A percentile compares a stretch with the other conserved stretches of the same genome.
Evolutionary conservation across 805 yeast genomes (phyloP).

Genomic region (Zygoascus biomembranicola): DNA sequence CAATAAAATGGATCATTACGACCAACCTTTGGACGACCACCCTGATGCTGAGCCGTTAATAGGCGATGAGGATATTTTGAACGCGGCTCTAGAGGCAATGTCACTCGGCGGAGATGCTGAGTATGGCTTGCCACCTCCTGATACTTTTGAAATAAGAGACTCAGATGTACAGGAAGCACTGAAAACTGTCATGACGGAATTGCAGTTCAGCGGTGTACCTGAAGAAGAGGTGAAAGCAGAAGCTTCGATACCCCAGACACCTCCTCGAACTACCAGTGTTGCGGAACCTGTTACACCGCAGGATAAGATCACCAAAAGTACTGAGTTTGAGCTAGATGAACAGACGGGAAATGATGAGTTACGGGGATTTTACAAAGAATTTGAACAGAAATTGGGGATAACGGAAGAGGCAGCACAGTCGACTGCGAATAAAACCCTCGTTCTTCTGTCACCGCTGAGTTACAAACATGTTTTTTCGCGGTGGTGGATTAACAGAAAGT

Average conservation of each 20-base stretch:
- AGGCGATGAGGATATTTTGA: neutral
- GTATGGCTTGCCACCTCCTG: neutral
- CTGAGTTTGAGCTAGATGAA: neutral
- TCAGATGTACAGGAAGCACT: neutral
- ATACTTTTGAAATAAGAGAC: neutral
- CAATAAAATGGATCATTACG: neutral
- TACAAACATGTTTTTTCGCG: conserved; percentile 67
- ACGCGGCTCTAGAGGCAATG: neutral
- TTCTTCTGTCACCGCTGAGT: conserved; percentile 62
- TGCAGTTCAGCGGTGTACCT: neutral
- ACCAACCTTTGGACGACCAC: neutral
- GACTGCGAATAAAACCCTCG: conserved; percentile 31
- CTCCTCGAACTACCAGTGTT: neutral
- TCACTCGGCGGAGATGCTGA: neutral
- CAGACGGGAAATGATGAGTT: neutral
- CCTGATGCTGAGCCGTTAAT: neutral
- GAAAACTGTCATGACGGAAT: neutral
- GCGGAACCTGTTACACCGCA: conserved; percentile 2
- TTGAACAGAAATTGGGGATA: neutral
- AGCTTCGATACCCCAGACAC: neutral
- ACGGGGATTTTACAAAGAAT: conserved; percentile 3
- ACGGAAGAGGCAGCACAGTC: neutral
- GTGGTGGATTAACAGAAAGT: conserved; percentile 64
- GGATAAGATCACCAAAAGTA: neutral
- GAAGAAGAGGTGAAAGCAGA: neutral